These are phyloP conservation scores for Pestalotiopsis sp. DNA, from an alignment of 2,329 filamentous ascomycete species.

Conservation along the genomic window DNA sequence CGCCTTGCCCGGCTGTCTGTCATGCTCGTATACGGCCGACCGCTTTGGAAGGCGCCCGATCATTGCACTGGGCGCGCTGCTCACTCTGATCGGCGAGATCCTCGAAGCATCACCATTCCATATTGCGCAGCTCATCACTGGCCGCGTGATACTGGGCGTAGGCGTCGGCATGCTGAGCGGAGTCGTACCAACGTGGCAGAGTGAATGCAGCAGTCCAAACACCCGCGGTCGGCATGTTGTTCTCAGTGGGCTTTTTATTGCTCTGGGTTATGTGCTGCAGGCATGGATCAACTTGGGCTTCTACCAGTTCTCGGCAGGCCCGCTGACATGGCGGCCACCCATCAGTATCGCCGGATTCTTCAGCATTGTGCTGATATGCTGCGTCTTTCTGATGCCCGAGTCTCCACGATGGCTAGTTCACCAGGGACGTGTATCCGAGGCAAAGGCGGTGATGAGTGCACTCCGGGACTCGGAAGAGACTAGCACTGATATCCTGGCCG, in stretches of 20 bases:
- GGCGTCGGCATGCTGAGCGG: conserved; percentile 42
- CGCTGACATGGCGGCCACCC: conserved; percentile 37
- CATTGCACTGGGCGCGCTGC: conserved; percentile 25
- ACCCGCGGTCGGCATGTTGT: conserved; percentile 46
- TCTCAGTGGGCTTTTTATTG: conserved; percentile 39
- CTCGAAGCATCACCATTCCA: conserved; percentile 42
- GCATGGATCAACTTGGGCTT: conserved; percentile 50
- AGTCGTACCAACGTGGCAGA: conserved; percentile 44
- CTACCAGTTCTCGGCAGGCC: conserved; percentile 31
- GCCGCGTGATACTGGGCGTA: conserved; percentile 41
- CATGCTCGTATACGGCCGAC: conserved; percentile 40
- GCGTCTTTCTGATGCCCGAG: conserved; percentile 37
- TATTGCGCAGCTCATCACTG: conserved; percentile 44
- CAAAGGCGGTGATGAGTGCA: conserved; percentile 33
- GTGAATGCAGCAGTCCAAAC: conserved; percentile 40
- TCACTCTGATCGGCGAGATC: conserved; percentile 45
- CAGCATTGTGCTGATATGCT: conserved; percentile 30
- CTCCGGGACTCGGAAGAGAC: conserved; percentile 25
- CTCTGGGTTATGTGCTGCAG: conserved; percentile 40
- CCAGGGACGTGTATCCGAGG: conserved; percentile 31
- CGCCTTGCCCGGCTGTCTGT: conserved; percentile 38
- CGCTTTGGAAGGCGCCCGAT: conserved; percentile 38
- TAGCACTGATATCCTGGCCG: conserved; percentile 32
- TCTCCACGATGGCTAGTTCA: conserved; percentile 39
- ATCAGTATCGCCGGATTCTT: conserved; percentile 35